Evolutionary conservation across 129 eudicot species (phyloP).

Genomic region (Smallanthus sonchifolius): DNA sequence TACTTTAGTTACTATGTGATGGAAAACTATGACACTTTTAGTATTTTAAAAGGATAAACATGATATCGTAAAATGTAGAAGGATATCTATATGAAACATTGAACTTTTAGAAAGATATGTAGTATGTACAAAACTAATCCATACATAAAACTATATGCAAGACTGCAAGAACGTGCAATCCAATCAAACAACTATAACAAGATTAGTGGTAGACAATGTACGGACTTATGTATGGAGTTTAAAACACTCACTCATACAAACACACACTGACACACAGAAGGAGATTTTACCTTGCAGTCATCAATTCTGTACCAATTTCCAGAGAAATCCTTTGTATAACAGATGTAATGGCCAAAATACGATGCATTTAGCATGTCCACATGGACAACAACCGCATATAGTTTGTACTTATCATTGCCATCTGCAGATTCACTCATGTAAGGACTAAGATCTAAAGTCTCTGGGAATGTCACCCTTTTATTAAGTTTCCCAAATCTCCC

Average conservation of each 20-base stretch:
- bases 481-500: conserved; percentile 94
- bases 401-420: conserved; percentile 51
- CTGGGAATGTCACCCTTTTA: conserved; percentile 80
- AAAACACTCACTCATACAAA: neutral
- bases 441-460: conserved; percentile 62
- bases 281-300: conserved; percentile 71
- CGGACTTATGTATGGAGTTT: neutral
- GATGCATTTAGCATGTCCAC: conserved; percentile 96
- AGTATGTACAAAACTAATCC: neutral
- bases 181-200: too few species aligned
- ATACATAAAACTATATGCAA: neutral
- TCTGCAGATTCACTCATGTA: conserved; percentile 71
- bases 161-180: too few species aligned
- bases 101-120: neutral
- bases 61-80: neutral
- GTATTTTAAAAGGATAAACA: neutral
- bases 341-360: conserved; percentile 85
- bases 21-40: neutral
- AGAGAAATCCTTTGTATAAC: conserved; percentile 69
- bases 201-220: too few species aligned
- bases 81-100: neutral
- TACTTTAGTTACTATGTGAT: neutral
- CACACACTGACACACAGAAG: neutral
- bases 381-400: conserved; percentile 90
- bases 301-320: conserved; percentile 89